Evolutionary conservation across 768 basidiomycete species (phyloP).

Genomic region (Infundibulicybe gibba): DNA sequence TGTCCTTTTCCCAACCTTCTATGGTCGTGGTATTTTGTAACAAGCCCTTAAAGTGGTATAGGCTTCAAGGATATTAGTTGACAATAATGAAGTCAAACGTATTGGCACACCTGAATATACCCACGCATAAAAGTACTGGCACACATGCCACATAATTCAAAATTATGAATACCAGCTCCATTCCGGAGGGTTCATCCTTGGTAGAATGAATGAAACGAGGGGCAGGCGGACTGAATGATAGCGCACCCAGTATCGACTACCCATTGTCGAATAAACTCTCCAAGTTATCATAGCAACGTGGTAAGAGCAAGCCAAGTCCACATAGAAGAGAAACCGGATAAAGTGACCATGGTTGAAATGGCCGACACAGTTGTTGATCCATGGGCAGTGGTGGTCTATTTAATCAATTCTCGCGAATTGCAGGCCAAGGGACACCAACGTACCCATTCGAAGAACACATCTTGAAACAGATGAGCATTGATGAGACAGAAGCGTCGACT

Average conservation of each 20-base stretch:
- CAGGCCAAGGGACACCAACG: conserved; percentile 12
- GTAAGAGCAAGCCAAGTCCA: conserved; percentile 86
- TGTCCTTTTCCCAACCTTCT: conserved; percentile 98
- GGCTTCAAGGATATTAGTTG: conserved; percentile 30
- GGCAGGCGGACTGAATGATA: background rate
- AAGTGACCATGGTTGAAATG: conserved; percentile 88
- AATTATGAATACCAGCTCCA: conserved; percentile 81
- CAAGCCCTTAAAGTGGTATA: conserved; percentile 85
- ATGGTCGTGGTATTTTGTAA: conserved; percentile 89
- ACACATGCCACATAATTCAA: conserved; percentile 83
- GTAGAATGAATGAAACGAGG: background rate
- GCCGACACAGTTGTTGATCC: conserved; percentile 95
- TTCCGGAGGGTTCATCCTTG: conserved; percentile 64
- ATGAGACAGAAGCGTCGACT: background rate
- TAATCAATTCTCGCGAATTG: conserved; percentile 6
- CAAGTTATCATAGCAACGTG: conserved; percentile 81
- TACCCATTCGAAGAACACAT: conserved; percentile 90
- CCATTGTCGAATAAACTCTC: conserved; percentile 50
- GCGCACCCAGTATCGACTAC: conserved; percentile 47
- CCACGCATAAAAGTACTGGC: conserved; percentile 85
- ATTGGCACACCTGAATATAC: conserved; percentile 73
- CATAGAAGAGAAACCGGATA: conserved; percentile 88
- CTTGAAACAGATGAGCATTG: conserved; percentile 25
- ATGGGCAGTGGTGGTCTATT: conserved; percentile 86
- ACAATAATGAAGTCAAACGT: background rate